Percentiles rank a stretch among this genome's conserved stretches.
These are phyloP conservation scores for Farysia itapuensis DNA, from an alignment of 1,284 basidiomycete genomes.

Conservation along the genomic window DNA sequence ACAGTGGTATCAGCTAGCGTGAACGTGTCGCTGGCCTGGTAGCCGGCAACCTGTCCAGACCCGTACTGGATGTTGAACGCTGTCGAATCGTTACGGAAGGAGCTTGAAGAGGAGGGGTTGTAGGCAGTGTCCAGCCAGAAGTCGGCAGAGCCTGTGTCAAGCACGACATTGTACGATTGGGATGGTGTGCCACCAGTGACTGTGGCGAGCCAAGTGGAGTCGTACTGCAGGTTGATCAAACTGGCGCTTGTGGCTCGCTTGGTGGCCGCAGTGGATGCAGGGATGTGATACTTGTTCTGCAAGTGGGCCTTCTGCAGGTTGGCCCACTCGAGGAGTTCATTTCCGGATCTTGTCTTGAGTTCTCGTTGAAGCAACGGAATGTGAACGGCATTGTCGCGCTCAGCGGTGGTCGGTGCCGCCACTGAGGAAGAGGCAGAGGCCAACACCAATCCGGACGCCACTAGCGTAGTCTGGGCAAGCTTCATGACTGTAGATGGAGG, in stretches of 20 bases:
- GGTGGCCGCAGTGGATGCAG: neutral
- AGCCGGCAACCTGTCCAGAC: conserved; percentile 30
- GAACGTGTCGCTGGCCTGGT: conserved; percentile 23
- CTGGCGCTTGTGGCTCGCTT: conserved; percentile 6
- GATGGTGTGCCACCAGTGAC: conserved; percentile 34
- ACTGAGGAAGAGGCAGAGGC: neutral
- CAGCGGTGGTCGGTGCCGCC: neutral
- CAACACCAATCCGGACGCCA: neutral
- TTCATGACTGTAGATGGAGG: neutral
- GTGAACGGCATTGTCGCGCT: conserved; percentile 3
- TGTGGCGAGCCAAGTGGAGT: conserved; percentile 37
- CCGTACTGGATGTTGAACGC: conserved; percentile 40
- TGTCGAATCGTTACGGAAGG: conserved; percentile 22
- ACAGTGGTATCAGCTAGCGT: conserved; percentile 26
- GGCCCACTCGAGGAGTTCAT: conserved; percentile 40
- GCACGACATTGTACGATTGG: conserved; percentile 22
- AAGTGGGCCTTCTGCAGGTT: conserved; percentile 34
- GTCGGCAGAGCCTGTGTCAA: conserved; percentile 49
- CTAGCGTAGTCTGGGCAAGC: neutral
- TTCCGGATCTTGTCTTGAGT: conserved; percentile 10
- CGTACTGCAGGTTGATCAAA: conserved; percentile 41
- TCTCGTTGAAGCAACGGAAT: conserved; percentile 24
- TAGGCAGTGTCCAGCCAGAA: conserved; percentile 32
- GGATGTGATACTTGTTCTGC: conserved; percentile 38
- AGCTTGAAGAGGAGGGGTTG: conserved; percentile 10